Percentiles rank a stretch among this genome's conserved stretches.
phyloP scores from a whole-genome alignment of 2,329 filamentous ascomycete genomes.

The Epichloe uncinata region DNA sequence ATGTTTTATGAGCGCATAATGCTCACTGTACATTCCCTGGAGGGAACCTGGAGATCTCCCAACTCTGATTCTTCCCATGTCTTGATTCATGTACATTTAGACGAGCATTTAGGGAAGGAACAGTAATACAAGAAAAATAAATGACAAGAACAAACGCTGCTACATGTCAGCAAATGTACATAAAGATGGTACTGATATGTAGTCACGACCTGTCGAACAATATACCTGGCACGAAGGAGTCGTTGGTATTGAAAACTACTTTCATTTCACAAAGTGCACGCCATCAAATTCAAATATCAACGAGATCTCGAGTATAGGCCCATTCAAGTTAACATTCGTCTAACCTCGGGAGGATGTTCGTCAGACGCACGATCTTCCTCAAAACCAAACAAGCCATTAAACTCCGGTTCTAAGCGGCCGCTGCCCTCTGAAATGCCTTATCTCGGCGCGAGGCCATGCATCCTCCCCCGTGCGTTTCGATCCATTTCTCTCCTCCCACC shows the following conservation, averaged over 20 bases:
- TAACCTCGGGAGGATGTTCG: slow-evolving; percentile 29
- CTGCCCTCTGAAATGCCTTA: slow-evolving; percentile 25
- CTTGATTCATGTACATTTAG: slow-evolving; percentile 24
- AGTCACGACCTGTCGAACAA: too few relatives aligned
- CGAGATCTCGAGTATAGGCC: slow-evolving; percentile 9
- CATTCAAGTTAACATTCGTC: slow-evolving; percentile 30
- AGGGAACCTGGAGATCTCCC: slow-evolving; percentile 23
- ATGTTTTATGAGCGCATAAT: slow-evolving; percentile 15
- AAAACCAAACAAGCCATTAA: slow-evolving; percentile 32
- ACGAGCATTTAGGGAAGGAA: slow-evolving; percentile 17
- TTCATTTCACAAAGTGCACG: too few relatives aligned
- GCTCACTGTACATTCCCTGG: slow-evolving; percentile 25
- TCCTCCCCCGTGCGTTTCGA: slow-evolving; percentile 7
- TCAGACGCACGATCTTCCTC: slow-evolving; percentile 28
- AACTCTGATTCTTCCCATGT: slow-evolving; percentile 28
- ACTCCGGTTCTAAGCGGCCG: slow-evolving; percentile 33
- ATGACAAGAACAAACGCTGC: neutral
- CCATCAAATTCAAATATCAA: too few relatives aligned
- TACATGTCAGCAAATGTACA: too few relatives aligned
- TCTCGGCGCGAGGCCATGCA: slow-evolving; percentile 14
- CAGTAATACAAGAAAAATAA: slow-evolving; percentile 16
- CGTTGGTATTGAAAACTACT: too few relatives aligned
- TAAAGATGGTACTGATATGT: too few relatives aligned
- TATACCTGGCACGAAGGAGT: too few relatives aligned
- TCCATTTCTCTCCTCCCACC: neutral